A percentile compares a stretch with the other conserved stretches of the same genome.
phyloP scores from a whole-genome alignment of 2,329 filamentous ascomycete genomes.

The Atkinsonella texensis region DNA sequence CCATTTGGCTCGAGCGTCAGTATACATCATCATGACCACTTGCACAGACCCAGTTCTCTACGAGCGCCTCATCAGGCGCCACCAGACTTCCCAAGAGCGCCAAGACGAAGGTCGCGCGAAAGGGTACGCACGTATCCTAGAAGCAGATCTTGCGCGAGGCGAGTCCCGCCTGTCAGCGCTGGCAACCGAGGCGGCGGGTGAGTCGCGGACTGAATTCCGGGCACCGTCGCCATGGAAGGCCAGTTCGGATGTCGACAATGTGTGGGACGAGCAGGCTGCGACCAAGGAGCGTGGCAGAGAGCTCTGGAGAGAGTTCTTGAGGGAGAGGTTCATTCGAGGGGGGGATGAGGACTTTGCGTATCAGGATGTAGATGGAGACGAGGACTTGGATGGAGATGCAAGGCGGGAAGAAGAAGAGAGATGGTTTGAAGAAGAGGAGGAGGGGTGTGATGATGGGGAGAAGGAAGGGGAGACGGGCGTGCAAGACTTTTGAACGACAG shows the following conservation, averaged over 20 bases:
- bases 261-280: slow-evolving; percentile 18
- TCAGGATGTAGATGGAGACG: slow-evolving; percentile 52
- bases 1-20: not conserved
- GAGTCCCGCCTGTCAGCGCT: slow-evolving; percentile 59
- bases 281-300: slow-evolving; percentile 52
- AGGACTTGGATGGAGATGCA: slow-evolving; percentile 54
- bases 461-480: slow-evolving; percentile 54
- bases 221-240: not conserved
- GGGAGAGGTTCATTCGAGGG: slow-evolving; percentile 61
- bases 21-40: not conserved
- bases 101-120: slow-evolving; percentile 60
- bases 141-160: slow-evolving; percentile 64
- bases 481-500: slow-evolving; percentile 49
- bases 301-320: slow-evolving; percentile 62
- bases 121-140: slow-evolving; percentile 67
- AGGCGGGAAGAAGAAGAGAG: slow-evolving; percentile 55
- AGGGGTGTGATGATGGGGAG: slow-evolving; percentile 44
- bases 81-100: slow-evolving; percentile 62
- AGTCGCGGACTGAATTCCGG: not conserved
- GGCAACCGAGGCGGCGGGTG: slow-evolving; percentile 8
- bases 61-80: slow-evolving; percentile 65
- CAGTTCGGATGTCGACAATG: slow-evolving; percentile 1
- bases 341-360: slow-evolving; percentile 75
- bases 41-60: slow-evolving; percentile 63
- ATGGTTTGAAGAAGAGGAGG: slow-evolving; percentile 73